Evolutionary conservation across 2,329 filamentous ascomycete species (phyloP), one percentile per base, ranked within the genome.

Genomic region (Exophiala lecanii-corni): DNA sequence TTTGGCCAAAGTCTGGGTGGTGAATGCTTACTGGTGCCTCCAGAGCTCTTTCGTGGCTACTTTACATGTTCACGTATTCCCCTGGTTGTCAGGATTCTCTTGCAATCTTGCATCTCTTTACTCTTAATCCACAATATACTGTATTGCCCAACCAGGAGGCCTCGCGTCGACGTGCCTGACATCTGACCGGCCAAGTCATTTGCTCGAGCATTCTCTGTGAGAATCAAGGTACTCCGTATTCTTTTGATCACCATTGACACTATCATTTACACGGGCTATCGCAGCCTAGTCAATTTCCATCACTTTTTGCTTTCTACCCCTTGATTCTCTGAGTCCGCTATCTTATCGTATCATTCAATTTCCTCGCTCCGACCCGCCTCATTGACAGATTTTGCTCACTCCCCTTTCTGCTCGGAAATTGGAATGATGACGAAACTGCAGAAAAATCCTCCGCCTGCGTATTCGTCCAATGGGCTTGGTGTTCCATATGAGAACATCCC

Each of bases 401-500:
- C n/a, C n/a, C 33, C 13, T 28, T 21, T 13, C 41, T 33, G 4
- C 23, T 26, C 6, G 7, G 12, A 26, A 26, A 12, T 26, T 36
- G 10, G 16, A 28, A 41, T 32, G 35, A 54, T 54, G 51, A 43
- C 51, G 31, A 51, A 47, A 40, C 39, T 54, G 25, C 49, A 49
- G 25, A 54, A 54, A 42, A 36, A 39, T 20, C 42, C 39, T 35
- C 40, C 51, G 17, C 40, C 48, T 15, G 43, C 31, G 41, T 43
- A 40, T 30, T 28, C 19, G 15, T 37, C 48, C 17, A 41, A 45
- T 3, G 38, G 47, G 28, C 35, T 28, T 18, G 45, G 45, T n/a
- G 45, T 49, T 9, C 51, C 45, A 15, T 54, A 54, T 33, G 51
- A 54, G 23, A 39, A 21, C 28, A 35, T 54, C 32, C 51, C 45